Base-by-base conservation (phyloP, 495 filamentous ascomycete genomes). In the Chaetomium tenue region DNA sequence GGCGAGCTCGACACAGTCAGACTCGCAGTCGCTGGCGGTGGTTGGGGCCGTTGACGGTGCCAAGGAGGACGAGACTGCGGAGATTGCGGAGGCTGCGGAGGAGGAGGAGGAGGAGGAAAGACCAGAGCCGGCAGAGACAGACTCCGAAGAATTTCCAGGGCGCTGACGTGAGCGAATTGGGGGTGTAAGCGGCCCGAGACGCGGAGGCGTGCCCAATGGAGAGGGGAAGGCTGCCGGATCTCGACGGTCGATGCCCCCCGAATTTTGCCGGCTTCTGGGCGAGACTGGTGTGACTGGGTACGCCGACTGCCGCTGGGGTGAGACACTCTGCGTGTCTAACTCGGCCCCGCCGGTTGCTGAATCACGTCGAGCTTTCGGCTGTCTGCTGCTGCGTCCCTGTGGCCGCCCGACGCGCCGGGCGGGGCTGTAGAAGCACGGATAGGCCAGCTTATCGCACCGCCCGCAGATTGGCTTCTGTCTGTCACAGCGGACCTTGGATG, bases 401-500 rank as follows among this genome's bases (percentile, higher is more conserved):
- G 50, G 50, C 12, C 50, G 50, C 20, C 50, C 50, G 25, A 30
- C 50, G 2, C 50, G 50, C 9, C 50, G 50, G 11, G 50, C 50
- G 18, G 50, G 50, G 16, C 50, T 53, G 50, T 53, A 53, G 13
- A 30, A 53, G 13, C 50, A 53, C 13, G 50, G 50, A 12, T 53
- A 30, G 25, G 22, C 26, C 7, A 53, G 50, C 23, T 53, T 53
- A 1, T 26, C 23, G 25, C 50, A 53, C 11, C 50, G 50, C 0
- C 50, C 50, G 25, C 50, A 53, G 23, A 30, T 28, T 8, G 50
- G 50, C 50, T 53, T 53, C 3, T 30, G 23, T 18, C 26, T 26
- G 50, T 53, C 50, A 25, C 50, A 53, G 50, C 50, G 50, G 22
- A 53, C 26, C 15, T 53, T 53, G 50, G 26, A 53, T 9, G 50